These are phyloP conservation scores for Nannochloropsis oceanica DNA, from an alignment of 108 stramenopile species.

Conservation along the genomic window DNA sequence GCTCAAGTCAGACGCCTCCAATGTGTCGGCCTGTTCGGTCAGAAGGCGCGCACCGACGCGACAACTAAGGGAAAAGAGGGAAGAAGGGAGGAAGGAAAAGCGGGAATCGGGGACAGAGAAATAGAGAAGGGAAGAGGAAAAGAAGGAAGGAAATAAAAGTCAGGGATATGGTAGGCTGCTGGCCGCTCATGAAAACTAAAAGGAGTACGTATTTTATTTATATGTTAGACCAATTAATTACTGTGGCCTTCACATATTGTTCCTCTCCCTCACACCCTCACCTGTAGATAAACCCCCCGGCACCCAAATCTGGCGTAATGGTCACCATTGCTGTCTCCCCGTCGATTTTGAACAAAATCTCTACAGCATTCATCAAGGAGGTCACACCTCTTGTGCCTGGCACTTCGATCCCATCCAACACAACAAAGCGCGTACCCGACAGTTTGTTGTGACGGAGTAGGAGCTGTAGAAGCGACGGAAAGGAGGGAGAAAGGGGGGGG, in stretches of 20 bases:
- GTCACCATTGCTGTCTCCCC: neutral
- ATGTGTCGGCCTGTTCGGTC: neutral
- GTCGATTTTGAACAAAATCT: neutral
- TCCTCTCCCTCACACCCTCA: neutral
- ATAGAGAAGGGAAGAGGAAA: too few species aligned
- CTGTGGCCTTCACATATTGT: too few species aligned
- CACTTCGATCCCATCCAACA: neutral
- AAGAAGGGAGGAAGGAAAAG: neutral
- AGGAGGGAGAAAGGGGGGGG: neutral
- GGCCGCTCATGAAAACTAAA: too few species aligned
- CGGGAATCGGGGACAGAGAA: too few species aligned
- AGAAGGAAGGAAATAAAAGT: neutral
- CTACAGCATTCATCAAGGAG: neutral
- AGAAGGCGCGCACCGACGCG: neutral
- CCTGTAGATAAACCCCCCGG: neutral
- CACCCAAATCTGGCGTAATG: neutral
- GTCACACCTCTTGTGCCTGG: neutral
- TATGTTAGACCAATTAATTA: too few species aligned
- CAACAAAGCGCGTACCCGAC: neutral
- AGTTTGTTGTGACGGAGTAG: neutral
- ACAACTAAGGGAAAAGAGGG: neutral
- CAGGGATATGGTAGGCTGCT: neutral
- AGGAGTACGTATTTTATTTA: too few species aligned
- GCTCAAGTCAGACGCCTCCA: neutral
- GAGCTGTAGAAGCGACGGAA: neutral